phyloP scores from a whole-genome alignment of 2,329 filamentous ascomycete genomes.

The Cercospora sp. region DNA sequence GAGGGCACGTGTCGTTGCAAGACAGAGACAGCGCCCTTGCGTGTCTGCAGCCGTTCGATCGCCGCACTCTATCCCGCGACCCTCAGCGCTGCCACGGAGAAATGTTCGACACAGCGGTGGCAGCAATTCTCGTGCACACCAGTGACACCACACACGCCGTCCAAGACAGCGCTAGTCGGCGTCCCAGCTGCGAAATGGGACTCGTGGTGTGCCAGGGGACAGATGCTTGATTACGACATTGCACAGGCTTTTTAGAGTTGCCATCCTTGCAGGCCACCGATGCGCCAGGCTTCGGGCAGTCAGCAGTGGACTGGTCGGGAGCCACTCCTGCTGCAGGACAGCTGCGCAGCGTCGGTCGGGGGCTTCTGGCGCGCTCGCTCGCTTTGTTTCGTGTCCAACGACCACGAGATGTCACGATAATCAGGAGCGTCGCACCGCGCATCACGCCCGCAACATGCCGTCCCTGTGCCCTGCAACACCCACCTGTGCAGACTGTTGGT shows the following conservation, averaged over 20 bases:
- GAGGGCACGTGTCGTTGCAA: conserved; percentile 11
- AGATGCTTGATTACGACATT: conserved; percentile 17
- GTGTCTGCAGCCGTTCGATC: conserved; percentile 2
- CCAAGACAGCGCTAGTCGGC: neutral
- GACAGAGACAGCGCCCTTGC: conserved; percentile 5
- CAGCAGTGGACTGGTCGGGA: conserved; percentile 7
- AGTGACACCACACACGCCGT: neutral
- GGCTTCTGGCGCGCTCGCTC: neutral
- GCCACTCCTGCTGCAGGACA: neutral
- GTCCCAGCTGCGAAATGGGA: neutral
- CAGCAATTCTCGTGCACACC: neutral
- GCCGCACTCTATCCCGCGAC: neutral
- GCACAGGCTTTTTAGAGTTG: conserved; percentile 7
- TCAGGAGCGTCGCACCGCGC: neutral
- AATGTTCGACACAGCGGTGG: neutral
- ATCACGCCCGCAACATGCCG: neutral
- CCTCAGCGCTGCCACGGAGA: neutral
- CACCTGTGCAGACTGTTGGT: neutral
- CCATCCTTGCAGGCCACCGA: conserved; percentile 10
- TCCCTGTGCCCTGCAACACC: neutral
- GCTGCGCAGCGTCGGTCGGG: neutral
- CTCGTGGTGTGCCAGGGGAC: conserved; percentile 1
- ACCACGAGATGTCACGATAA: conserved; percentile 8
- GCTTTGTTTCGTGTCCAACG: neutral
- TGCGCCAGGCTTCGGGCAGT: conserved; percentile 8